Evolutionary conservation across 495 filamentous ascomycete species (phyloP), one percentile per base, ranked within the genome.

Genomic region (Annulohypoxylon nitens): DNA sequence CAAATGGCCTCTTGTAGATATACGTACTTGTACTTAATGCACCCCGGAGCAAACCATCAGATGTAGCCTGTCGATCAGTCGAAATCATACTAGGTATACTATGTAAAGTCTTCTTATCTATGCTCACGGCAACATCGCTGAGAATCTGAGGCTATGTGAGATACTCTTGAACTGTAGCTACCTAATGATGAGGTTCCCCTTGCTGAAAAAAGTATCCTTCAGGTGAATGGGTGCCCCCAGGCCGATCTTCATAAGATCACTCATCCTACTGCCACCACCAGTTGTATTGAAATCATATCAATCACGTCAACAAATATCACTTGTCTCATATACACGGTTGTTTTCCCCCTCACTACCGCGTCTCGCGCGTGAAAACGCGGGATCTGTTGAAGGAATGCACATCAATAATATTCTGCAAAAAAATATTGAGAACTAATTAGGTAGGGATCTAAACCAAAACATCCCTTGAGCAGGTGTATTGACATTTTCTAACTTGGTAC

Each of bases 181-280:
- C 30, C 7, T 57, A 33, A 20, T 20, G 2, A 57, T 20, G 16
- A 33, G 14, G 50, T 10, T 54, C 18, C 14, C 33, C 53, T 57
- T 36, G 14, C 14, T 57, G 30, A 30, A 30, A 30, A 30, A 30
- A 2, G 30, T 30, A 30, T 6, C 30, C 30, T 30, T 30, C 30
- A 30, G 20, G 20, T 23, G 20, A 23, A 23, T 23, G 20, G 0
- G 30, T 57, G 33, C n/a, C 53, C 16, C 20, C 12, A 3, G 23
- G 53, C 2, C 53, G 30, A 37, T 57, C 30, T 9, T 57, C 33
- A 57, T 57, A 16, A 36, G 12, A 36, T 57, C 3, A 30, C 20
- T 57, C 53, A 57, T 57, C 53, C 53, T 16, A 37, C 30, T 37
- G 37, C 30, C 9, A 57, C 53, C 48, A 14, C 3, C 14, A 5